Conservation (phyloP, 768 basidiomycete genomes). For the Hericium alpestre region DNA sequence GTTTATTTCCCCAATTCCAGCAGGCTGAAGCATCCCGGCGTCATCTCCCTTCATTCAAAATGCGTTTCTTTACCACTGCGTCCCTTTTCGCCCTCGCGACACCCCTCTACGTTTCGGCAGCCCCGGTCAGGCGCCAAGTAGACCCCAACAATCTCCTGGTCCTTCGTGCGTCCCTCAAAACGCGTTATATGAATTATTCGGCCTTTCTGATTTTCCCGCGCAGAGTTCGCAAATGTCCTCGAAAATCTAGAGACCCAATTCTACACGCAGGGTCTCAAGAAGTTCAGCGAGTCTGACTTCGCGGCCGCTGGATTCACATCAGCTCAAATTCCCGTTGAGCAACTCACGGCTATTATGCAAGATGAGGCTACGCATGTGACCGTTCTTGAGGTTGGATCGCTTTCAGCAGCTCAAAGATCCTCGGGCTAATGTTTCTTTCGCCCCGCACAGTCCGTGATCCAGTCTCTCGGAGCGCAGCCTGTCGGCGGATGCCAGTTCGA, state of each 20-base stretch:
- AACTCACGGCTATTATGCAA: constrained; percentile 44
- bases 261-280: constrained; percentile 53
- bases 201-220: background rate
- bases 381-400: constrained; percentile 36
- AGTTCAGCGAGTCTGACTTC: constrained; percentile 60
- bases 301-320: constrained; percentile 51
- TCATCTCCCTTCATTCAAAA: constrained; percentile 22
- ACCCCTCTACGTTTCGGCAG: constrained; percentile 38
- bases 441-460: constrained; percentile 32
- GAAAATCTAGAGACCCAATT: constrained; percentile 66
- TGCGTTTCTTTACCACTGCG: constrained; percentile 33
- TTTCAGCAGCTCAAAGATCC: too few species aligned
- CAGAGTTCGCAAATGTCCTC: constrained; percentile 68
- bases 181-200: constrained; percentile 6
- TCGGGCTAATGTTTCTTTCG: background rate
- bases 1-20: constrained; percentile 11
- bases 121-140: constrained; percentile 32
- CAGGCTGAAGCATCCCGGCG: constrained; percentile 18
- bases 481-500: constrained; percentile 56
- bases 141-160: constrained; percentile 34
- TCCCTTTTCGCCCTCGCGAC: constrained; percentile 30
- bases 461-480: constrained; percentile 42
- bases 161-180: constrained; percentile 36
- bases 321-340: constrained; percentile 43
- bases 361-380: constrained; percentile 56